Evolutionary conservation across 2,329 filamentous ascomycete genomes (phyloP).

Genomic region (Microcera coccophila): DNA sequence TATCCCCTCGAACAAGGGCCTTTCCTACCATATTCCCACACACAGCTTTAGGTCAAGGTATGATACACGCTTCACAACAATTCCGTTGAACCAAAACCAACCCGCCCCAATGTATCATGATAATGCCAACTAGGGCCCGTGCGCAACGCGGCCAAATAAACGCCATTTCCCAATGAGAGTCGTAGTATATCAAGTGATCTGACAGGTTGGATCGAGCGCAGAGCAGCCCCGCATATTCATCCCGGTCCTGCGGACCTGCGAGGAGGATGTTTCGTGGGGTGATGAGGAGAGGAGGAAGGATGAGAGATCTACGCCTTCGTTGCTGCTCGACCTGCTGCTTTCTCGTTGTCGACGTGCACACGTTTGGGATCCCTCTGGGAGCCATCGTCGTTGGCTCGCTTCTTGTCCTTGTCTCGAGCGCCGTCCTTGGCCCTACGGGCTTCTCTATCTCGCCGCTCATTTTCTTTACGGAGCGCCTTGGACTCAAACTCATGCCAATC

Average conservation of each 20-base stretch:
- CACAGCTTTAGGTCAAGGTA: neutral
- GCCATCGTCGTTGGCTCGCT: slow-evolving; percentile 33
- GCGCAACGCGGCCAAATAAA: neutral
- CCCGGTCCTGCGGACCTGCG: no score
- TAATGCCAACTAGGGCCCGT: neutral
- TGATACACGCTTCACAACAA: neutral
- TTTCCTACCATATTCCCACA: neutral
- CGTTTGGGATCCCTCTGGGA: slow-evolving; percentile 34
- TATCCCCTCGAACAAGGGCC: neutral
- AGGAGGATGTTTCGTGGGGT: no score
- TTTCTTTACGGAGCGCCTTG: slow-evolving; percentile 88
- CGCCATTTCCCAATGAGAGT: neutral
- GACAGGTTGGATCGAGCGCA: no score
- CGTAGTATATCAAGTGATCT: neutral
- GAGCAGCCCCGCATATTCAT: no score
- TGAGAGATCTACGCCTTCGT: neutral
- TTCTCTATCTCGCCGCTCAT: slow-evolving; percentile 62
- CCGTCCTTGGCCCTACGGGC: slow-evolving; percentile 37
- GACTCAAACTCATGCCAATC: slow-evolving; percentile 99
- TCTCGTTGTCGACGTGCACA: slow-evolving; percentile 28
- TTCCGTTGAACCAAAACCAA: neutral
- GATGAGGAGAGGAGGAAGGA: neutral
- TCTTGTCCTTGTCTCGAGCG: slow-evolving; percentile 37
- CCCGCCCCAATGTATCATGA: neutral
- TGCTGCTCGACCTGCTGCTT: neutral